Conservation (phyloP, 371 early-diverging fungal species). For the Circinella minor region DNA sequence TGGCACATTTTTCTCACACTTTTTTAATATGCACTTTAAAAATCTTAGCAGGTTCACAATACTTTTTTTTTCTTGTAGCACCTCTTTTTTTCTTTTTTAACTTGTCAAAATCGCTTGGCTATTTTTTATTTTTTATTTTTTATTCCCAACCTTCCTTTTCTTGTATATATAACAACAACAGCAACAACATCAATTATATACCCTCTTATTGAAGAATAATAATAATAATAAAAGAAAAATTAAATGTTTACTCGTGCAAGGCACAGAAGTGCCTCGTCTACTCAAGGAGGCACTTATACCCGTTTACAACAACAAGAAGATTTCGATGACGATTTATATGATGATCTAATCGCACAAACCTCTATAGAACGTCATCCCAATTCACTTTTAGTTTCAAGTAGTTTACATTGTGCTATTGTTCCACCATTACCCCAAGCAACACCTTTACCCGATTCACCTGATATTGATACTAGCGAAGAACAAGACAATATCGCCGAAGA, state of each 20-base stretch:
- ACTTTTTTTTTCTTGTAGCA: background rate
- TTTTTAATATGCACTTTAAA: background rate
- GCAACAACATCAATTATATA: background rate
- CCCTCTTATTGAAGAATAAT: too few species aligned
- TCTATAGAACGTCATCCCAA: constrained; percentile 39
- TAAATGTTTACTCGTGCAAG: constrained; percentile 33
- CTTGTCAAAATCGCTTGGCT: constrained; percentile 8
- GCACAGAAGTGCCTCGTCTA: constrained; percentile 18
- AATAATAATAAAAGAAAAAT: too few species aligned
- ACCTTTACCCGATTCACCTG: constrained; percentile 9
- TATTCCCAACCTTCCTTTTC: background rate
- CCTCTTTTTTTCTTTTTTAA: background rate
- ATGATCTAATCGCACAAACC: constrained; percentile 22
- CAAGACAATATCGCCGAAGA: constrained; percentile 1
- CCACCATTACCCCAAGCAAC: constrained; percentile 27
- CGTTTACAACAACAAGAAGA: constrained; percentile 43
- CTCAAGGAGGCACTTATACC: constrained; percentile 29
- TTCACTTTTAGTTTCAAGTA: constrained; percentile 38
- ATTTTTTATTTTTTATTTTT: background rate
- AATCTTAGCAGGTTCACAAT: background rate
- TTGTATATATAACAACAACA: background rate
- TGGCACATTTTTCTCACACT: background rate
- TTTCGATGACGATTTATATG: constrained; percentile 35
- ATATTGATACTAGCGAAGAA: background rate
- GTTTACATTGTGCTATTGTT: constrained; percentile 32